Percentiles rank a stretch among this genome's conserved stretches.
Evolutionary conservation across 495 filamentous ascomycete genomes (phyloP).

Genomic region (Diplogelasinospora grovesii): DNA sequence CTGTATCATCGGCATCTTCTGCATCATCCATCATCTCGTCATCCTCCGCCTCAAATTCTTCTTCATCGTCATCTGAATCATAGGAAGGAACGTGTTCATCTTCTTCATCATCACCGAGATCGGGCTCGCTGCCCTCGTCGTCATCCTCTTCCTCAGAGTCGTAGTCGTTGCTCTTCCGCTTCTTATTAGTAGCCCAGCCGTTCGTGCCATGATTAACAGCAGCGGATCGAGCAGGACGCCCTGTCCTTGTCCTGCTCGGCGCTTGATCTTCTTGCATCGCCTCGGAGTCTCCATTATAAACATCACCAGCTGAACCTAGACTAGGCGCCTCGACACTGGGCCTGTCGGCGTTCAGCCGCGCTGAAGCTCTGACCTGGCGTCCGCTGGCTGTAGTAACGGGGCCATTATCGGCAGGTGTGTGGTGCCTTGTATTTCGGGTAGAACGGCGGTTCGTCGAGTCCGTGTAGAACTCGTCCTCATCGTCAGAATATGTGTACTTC

Average conservation of each 20-base stretch:
- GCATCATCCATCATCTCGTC: slow-evolving; percentile 50
- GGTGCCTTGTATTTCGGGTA: slow-evolving; percentile 62
- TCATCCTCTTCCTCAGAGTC: slow-evolving; percentile 70
- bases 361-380: slow-evolving; percentile 71
- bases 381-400: slow-evolving; percentile 88
- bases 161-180: slow-evolving; percentile 59
- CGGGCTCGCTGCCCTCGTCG: slow-evolving; percentile 52
- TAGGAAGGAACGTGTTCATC: slow-evolving; percentile 44
- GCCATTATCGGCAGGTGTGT: slow-evolving; percentile 63
- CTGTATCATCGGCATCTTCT: slow-evolving; percentile 27
- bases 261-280: slow-evolving; percentile 22
- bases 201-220: slow-evolving; percentile 38
- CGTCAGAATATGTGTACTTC: slow-evolving; percentile 92
- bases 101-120: slow-evolving; percentile 57
- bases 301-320: slow-evolving; percentile 31
- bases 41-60: slow-evolving; percentile 51
- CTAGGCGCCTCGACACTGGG: slow-evolving; percentile 35
- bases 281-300: slow-evolving; percentile 12
- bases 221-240: slow-evolving; percentile 32
- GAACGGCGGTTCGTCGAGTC: slow-evolving; percentile 69
- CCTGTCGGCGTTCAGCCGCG: slow-evolving; percentile 72
- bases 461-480: slow-evolving; percentile 67
- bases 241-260: slow-evolving; percentile 20
- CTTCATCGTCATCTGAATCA: slow-evolving; percentile 49
- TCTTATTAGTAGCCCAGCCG: slow-evolving; percentile 47